These are phyloP conservation scores for Pseudogymnoascus pannorum DNA, from an alignment of 2,329 filamentous ascomycete genomes.

Conservation along the genomic window DNA sequence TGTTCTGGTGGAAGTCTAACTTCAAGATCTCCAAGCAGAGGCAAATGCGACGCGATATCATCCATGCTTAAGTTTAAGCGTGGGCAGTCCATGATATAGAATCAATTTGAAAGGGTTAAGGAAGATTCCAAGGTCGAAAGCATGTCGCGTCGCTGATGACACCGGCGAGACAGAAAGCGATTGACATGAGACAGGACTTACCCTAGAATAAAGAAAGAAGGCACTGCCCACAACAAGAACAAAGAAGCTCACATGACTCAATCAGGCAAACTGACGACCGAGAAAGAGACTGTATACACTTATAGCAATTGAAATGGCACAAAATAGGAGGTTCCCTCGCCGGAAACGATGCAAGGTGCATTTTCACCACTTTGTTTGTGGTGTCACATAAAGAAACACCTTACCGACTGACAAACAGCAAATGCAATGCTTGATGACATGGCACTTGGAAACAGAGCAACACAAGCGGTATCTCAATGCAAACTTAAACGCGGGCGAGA, in stretches of 20 bases:
- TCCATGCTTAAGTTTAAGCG: background rate
- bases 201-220: background rate
- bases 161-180: background rate
- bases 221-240: background rate
- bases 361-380: background rate
- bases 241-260: slow-evolving; percentile 3
- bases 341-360: background rate
- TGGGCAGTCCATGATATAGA: background rate
- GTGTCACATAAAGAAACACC: slow-evolving; percentile 4
- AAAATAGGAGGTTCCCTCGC: background rate
- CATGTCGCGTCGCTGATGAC: background rate
- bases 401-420: slow-evolving; percentile 1
- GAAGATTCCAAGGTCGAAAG: background rate
- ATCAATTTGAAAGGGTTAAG: background rate
- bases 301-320: background rate
- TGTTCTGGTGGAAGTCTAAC: background rate
- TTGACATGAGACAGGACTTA: background rate
- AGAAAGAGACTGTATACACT: background rate
- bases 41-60: background rate
- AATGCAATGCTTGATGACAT: background rate
- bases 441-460: background rate
- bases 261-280: background rate
- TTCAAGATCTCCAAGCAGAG: background rate
- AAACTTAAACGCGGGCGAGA: background rate
- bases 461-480: background rate